Percentiles rank a stretch among this genome's conserved stretches.
Conservation (phyloP, 192 early-diverging fungal genomes). For the Backusella psychrophila region DNA sequence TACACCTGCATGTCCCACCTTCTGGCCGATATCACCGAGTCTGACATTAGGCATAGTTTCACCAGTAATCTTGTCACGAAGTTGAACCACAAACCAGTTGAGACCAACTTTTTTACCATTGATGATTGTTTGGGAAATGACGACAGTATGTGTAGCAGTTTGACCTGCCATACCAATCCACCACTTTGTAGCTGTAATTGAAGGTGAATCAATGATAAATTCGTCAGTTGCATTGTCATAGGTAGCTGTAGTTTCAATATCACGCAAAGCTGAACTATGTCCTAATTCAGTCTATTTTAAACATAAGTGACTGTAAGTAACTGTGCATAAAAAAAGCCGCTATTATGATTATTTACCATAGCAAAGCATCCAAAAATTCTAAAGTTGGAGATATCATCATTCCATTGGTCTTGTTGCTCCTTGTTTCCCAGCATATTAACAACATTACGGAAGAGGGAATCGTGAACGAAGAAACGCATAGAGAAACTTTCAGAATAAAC, state of each 20-base stretch:
- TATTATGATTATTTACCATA: slow-evolving; percentile 42
- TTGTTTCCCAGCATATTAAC: slow-evolving; percentile 55
- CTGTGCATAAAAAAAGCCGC: neutral
- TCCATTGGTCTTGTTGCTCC: slow-evolving; percentile 55
- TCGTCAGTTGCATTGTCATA: slow-evolving; percentile 53
- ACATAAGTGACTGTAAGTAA: neutral
- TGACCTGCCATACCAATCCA: slow-evolving; percentile 67
- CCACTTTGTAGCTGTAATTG: slow-evolving; percentile 62
- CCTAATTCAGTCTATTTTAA: slow-evolving; percentile 57
- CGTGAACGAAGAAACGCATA: slow-evolving; percentile 63
- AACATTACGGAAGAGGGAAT: slow-evolving; percentile 54
- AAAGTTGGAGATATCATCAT: slow-evolving; percentile 50
- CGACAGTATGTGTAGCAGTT: slow-evolving; percentile 68
- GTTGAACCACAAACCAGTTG: slow-evolving; percentile 68
- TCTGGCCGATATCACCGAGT: slow-evolving; percentile 60
- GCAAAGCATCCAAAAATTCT: slow-evolving; percentile 63
- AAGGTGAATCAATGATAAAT: slow-evolving; percentile 61
- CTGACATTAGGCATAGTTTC: slow-evolving; percentile 51
- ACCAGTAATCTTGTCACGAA: slow-evolving; percentile 53
- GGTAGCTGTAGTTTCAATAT: slow-evolving; percentile 66
- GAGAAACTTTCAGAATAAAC: slow-evolving; percentile 53
- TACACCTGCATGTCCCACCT: slow-evolving; percentile 58
- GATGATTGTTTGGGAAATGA: slow-evolving; percentile 58
- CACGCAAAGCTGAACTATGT: slow-evolving; percentile 58
- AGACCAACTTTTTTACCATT: slow-evolving; percentile 57